Percentiles rank a stretch among this genome's conserved stretches.
These are phyloP conservation scores for Echites panduratus DNA, from an alignment of 257 asterid genomes.

Conservation along the genomic window DNA sequence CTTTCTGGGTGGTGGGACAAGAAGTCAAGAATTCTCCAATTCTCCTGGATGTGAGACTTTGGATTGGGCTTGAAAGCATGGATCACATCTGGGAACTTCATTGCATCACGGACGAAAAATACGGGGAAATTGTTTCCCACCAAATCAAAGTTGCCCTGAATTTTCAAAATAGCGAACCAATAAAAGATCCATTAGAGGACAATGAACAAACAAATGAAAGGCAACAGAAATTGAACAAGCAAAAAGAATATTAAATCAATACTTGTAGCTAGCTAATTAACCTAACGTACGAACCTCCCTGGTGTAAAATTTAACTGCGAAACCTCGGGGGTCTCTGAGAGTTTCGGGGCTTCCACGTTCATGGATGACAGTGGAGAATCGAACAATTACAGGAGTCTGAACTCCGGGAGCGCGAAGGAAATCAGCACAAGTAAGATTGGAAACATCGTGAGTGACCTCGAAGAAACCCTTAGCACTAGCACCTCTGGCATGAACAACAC, in stretches of 20 bases:
- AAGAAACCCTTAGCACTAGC: slow-evolving; percentile 99
- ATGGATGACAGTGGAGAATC: slow-evolving; percentile 94
- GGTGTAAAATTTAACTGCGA: slow-evolving; percentile 60
- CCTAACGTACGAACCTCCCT: too few relatives aligned
- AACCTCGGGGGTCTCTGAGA: slow-evolving; percentile 90
- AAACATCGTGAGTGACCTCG: slow-evolving; percentile 88
- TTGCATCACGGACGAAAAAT: slow-evolving; percentile 82
- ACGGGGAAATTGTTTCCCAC: slow-evolving; percentile 98
- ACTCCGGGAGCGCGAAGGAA: slow-evolving; percentile 98
- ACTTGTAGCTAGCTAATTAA: too few relatives aligned
- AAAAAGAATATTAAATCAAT: too few relatives aligned
- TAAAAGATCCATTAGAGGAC: too few relatives aligned
- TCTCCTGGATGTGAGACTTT: slow-evolving; percentile 88
- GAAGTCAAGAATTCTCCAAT: slow-evolving; percentile 92
- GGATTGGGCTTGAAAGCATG: slow-evolving; percentile 95
- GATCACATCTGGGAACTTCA: slow-evolving; percentile 88
- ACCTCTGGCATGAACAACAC: slow-evolving; percentile 94
- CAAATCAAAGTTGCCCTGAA: slow-evolving; percentile 88
- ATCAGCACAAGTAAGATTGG: slow-evolving; percentile 89
- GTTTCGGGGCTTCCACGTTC: slow-evolving; percentile 99
- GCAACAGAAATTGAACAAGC: too few relatives aligned
- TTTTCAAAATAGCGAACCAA: too few relatives aligned
- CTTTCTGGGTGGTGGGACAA: slow-evolving; percentile 97
- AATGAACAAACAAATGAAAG: too few relatives aligned
- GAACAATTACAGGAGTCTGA: slow-evolving; percentile 85